Evolutionary conservation across 228 moss, liverwort and hornwort species (phyloP).

Genomic region (Sphagnum fallax): DNA sequence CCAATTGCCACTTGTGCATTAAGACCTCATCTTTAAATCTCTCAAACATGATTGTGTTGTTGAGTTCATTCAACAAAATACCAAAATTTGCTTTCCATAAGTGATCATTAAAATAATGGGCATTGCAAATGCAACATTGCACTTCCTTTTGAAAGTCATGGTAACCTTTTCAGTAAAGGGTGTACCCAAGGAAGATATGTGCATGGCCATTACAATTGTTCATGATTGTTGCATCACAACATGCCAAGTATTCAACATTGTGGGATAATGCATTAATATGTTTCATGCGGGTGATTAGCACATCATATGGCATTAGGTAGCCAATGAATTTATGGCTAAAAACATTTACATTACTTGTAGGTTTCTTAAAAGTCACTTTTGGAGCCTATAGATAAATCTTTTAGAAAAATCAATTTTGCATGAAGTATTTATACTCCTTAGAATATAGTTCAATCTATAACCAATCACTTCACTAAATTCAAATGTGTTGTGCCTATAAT

Average conservation of each 20-base stretch:
- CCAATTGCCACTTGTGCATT: constrained; percentile 67
- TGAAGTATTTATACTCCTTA: too few relatives aligned
- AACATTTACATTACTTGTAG: constrained; percentile 63
- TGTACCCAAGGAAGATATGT: constrained; percentile 59
- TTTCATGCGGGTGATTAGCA: constrained; percentile 53
- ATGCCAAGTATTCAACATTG: constrained; percentile 63
- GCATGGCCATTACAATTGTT: constrained; percentile 67
- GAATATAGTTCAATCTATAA: too few relatives aligned
- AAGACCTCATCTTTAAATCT: constrained; percentile 41
- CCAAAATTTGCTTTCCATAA: constrained; percentile 46
- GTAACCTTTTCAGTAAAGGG: constrained; percentile 57
- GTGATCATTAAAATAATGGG: constrained; percentile 42
- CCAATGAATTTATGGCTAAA: constrained; percentile 69
- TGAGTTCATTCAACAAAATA: constrained; percentile 61
- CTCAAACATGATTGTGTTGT: constrained; percentile 66
- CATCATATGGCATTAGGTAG: constrained; percentile 59
- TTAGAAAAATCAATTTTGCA: too few relatives aligned
- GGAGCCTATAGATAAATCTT: constrained; percentile 40
- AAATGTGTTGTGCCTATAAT: too few relatives aligned
- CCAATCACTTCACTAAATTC: too few relatives aligned
- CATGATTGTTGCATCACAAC: constrained; percentile 72
- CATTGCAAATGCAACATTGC: constrained; percentile 53
- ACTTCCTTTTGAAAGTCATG: constrained; percentile 66
- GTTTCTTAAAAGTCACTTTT: constrained; percentile 63
- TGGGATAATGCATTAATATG: constrained; percentile 48